Base-by-base conservation (phyloP, 148 eudicot species). In the Silene conica region DNA sequence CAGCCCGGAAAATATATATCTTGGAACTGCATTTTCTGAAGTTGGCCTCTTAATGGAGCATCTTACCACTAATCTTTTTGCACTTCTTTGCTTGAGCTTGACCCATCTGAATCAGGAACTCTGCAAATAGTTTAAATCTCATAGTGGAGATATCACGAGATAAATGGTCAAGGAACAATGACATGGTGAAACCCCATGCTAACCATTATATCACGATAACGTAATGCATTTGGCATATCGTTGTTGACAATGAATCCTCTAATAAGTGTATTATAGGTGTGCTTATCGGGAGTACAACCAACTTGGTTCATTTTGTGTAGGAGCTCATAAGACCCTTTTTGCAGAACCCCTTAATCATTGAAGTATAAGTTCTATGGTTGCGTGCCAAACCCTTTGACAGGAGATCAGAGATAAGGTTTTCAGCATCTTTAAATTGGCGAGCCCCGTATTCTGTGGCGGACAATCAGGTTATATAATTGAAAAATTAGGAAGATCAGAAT, bases 1-100 rank as follows among this genome's bases (percentile, higher is more conserved):
- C 64, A 92, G 83, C 59, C 93, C 97, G 41, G 98, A 81, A 19
- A 89, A 61, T 66, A 89, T 73, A 76, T 81, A 86, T 81, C 82
- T 87, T 41, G 85, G 63, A 59, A 85, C 80, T 55, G 78, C 76
- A 59, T 75, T 84, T 43, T 64, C 79, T 67, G 86, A 76, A 65
- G 71, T 28, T 25, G 74, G 77, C 34, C 79, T 79, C 77, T 86
- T 83, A 76, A 74, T 10, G n/a, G 85, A 79, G 74, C 95, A 86
- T 63, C 74, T 82, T 19, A 83, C 74, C 43, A 20, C 67, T 45
- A 69, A 62, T 26, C 28, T 26, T 26, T 2, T 26, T 26, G 28
- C 28, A 26, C 28, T 26, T 26, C 28, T 26, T 26, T 26, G 28
- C 1, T 26, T 26, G 28, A 26, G 1, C 28, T 26, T 26, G 1